Base-by-base conservation (phyloP, 352 stramenopile species). In the Phytophthora sp. region DNA sequence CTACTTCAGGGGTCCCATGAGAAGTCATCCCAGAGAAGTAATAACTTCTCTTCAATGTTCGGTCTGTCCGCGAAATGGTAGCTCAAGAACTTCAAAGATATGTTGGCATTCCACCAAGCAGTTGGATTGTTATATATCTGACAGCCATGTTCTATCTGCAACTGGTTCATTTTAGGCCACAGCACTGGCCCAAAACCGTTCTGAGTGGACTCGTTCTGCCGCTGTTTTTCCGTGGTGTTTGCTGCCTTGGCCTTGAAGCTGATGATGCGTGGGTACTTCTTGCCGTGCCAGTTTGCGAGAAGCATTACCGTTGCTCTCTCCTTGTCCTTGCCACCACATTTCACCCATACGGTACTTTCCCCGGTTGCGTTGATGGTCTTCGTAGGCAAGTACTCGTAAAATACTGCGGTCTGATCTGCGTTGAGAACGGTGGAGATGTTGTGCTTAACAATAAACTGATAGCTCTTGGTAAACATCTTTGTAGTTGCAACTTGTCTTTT, bases 311-410 rank as follows among this genome's bases (percentile, higher is more conserved):
- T 60, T 4, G 42, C 39, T 31, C 57, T 17, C 23, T 48, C 30
- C 18, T 50, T 66, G 38, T 66, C 46, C 13, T 54, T 54, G 3
- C 30, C 39, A 13, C 30, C 31, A 12, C 45, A 42, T n/a, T 42
- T 54, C 11, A 7, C 38, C 57, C 48, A 66, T 7, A 66, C 57
- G 1, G 39, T 66, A n/a, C 54, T 66, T 2, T 34, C 10, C 4
- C 56, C 38, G 3, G 17, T 18, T 2, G 30, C 15, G 12, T 7
- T 60, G 17, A 60, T 46, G 0, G 55, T 48, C 15, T 32, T 21
- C 5, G 20, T 49, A 1, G 44, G 55, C 2, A 56, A 15, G 30
- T 64, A 64, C 27, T 64, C 24, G 9, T 51, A 64, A 7, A 41
- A 50, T 1, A 64, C 55, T 15, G 24, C 54, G n/a, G n/a, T n/a